Evolutionary conservation across 1,284 basidiomycete species (phyloP), one percentile per base, ranked within the genome.

Genomic region (Ustilago hordei): DNA sequence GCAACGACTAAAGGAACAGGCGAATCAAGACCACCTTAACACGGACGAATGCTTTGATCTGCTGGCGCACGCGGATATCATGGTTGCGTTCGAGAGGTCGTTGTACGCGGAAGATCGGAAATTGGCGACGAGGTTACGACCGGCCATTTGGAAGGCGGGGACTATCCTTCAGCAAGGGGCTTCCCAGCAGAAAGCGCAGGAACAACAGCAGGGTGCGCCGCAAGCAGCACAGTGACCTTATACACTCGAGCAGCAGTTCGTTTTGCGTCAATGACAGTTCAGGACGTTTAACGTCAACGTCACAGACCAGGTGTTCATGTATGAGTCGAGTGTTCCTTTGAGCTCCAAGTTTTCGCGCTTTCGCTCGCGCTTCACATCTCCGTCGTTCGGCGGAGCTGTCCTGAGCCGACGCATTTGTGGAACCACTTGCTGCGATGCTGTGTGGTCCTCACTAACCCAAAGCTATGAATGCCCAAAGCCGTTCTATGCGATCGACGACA

Each of bases 11-110:
- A 56, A 57, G 11, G 28, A 56, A 28, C 7, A 58, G 32, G 63
- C 61, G n/a, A 47, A 38, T 1, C 35, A 69, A 48, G 34, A 47
- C 28, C 55, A 73, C 23, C 50, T 78, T 12, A 55, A 64, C 38
- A 74, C 68, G 9, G 70, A 73, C 23, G 65, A 74, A 56, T 78
- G 75, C 43, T 80, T 78, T 38, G 75, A 80, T 59, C 43, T 80
- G 28, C 43, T 80, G 17, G 78, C 69, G 3, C 75, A 78, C 23
- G 75, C 78, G 15, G 78, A 80, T 41, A 78, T 80, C 50, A 80
- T 78, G 75, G 7, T 60, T 41, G 70, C 75, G 11, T 80, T 80
- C 31, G 78, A 80, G 34, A 55, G 70, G 32, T 58, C 58, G 6
- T 39, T 72, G 31, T 55, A 55, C 31, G 43, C 55, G 2, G 56